A percentile compares a stretch with the other conserved stretches of the same genome.
Evolutionary conservation across 129 eudicot species (phyloP).

Genomic region (Escallonia herrerae): DNA sequence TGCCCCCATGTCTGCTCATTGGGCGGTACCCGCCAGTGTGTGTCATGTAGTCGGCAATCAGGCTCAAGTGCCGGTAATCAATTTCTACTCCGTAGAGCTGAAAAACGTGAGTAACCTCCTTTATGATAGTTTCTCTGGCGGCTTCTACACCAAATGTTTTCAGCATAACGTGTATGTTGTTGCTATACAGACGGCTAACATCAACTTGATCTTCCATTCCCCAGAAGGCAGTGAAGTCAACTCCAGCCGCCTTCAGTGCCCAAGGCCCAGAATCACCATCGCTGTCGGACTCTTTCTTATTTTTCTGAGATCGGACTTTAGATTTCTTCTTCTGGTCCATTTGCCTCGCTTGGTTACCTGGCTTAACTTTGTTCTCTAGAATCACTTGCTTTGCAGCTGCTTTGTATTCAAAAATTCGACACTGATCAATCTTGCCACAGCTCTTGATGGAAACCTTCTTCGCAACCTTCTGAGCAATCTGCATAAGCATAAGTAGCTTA

Average conservation of each 20-base stretch:
- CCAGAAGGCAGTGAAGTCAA: slow-evolving; percentile 66
- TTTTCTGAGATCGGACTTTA: background rate
- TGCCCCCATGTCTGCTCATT: slow-evolving; percentile 78
- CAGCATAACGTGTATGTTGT: slow-evolving; percentile 60
- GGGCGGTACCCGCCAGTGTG: slow-evolving; percentile 79
- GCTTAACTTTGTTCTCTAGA: slow-evolving; percentile 31
- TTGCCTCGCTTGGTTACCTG: slow-evolving; percentile 13
- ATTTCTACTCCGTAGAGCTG: slow-evolving; percentile 77
- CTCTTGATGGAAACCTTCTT: slow-evolving; percentile 46
- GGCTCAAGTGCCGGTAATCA: slow-evolving; percentile 69
- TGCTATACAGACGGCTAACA: slow-evolving; percentile 54
- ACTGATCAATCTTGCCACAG: slow-evolving; percentile 69
- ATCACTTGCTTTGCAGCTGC: slow-evolving; percentile 60
- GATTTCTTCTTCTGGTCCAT: slow-evolving; percentile 17
- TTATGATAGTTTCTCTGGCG: slow-evolving; percentile 58
- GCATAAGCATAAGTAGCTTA: background rate
- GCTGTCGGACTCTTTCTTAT: background rate
- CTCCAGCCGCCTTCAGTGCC: slow-evolving; percentile 81
- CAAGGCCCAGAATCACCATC: slow-evolving; percentile 30
- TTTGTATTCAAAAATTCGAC: slow-evolving; percentile 53
- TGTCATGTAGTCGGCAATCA: slow-evolving; percentile 88
- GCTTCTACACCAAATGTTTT: slow-evolving; percentile 82
- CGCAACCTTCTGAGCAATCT: background rate
- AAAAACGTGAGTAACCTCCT: slow-evolving; percentile 69
- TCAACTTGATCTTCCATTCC: slow-evolving; percentile 80